Conservation (phyloP, 225 moss, liverwort and hornwort genomes). For the Lunularia cruciata region DNA sequence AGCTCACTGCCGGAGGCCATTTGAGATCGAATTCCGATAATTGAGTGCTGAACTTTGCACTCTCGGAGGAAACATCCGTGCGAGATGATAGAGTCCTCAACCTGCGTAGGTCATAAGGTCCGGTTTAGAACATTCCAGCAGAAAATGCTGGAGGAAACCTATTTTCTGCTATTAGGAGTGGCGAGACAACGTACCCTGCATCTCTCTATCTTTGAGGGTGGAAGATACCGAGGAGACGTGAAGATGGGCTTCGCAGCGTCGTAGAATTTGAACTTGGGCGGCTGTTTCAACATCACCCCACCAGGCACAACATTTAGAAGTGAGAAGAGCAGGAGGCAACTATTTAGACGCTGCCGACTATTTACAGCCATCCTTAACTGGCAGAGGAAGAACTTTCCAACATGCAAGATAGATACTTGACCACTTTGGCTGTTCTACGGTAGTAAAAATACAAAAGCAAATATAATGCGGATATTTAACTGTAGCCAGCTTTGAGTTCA, state of each 20-base stretch:
- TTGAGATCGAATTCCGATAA: conserved; percentile 60
- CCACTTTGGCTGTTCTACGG: too few species aligned
- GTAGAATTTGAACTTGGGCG: conserved; percentile 36
- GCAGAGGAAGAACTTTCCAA: too few species aligned
- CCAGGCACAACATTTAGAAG: too few species aligned
- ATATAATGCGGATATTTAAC: too few species aligned
- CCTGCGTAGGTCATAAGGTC: conserved; percentile 20
- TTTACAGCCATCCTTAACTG: too few species aligned
- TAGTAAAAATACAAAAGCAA: too few species aligned
- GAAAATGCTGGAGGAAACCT: not conserved
- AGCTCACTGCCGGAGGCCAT: conserved; percentile 52
- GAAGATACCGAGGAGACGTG: conserved; percentile 38
- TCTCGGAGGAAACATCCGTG: conserved; percentile 69
- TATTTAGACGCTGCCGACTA: too few species aligned
- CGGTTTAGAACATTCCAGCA: not conserved
- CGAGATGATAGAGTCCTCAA: conserved; percentile 57
- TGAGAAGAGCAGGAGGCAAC: too few species aligned
- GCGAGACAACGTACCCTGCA: conserved; percentile 40
- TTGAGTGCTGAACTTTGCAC: conserved; percentile 46
- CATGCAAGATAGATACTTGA: too few species aligned
- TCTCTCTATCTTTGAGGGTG: conserved; percentile 49
- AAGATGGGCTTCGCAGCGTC: conserved; percentile 37
- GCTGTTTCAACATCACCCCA: conserved; percentile 12
- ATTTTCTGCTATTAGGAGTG: not conserved
- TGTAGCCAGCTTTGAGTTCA: not conserved